Conservation (phyloP, 1,284 basidiomycete species). For the Irpex rosettiformis region DNA sequence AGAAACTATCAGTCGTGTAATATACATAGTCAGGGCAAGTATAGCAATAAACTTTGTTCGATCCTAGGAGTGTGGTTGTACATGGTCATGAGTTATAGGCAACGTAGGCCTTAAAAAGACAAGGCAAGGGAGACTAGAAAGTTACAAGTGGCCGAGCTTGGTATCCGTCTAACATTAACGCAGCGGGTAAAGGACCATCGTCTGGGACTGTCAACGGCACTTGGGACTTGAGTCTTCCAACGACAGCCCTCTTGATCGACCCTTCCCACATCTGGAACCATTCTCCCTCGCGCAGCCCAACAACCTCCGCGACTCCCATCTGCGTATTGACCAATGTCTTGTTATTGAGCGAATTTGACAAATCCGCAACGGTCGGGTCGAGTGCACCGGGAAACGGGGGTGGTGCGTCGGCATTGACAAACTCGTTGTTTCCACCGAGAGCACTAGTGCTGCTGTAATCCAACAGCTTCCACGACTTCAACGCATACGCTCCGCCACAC, state of each 20-base stretch:
- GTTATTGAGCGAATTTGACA: slow-evolving; percentile 9
- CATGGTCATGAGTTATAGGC: too few relatives aligned
- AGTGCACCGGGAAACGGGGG: slow-evolving; percentile 16
- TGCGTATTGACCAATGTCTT: slow-evolving; percentile 15
- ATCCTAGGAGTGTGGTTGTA: too few relatives aligned
- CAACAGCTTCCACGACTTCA: slow-evolving; percentile 41
- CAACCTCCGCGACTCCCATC: slow-evolving; percentile 32
- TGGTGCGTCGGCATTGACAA: slow-evolving; percentile 10
- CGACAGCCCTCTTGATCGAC: slow-evolving; percentile 40
- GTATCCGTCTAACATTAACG: slow-evolving; percentile 10
- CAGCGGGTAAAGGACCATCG: slow-evolving; percentile 1
- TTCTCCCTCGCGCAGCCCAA: slow-evolving; percentile 66
- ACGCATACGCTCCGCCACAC: slow-evolving; percentile 63
- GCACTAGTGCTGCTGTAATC: slow-evolving; percentile 6
- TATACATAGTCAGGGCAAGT: too few relatives aligned
- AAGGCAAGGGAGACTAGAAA: too few relatives aligned
- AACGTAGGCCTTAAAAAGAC: too few relatives aligned
- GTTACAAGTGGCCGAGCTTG: not conserved
- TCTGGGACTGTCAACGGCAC: slow-evolving; percentile 3
- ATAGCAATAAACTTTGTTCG: too few relatives aligned
- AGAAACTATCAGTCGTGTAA: too few relatives aligned
- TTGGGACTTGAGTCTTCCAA: slow-evolving; percentile 5
- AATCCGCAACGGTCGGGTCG: not conserved
- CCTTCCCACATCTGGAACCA: slow-evolving; percentile 79
- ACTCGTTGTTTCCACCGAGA: slow-evolving; percentile 7